Evolutionary conservation across 2,329 filamentous ascomycete species (phyloP).

Genomic region (Fusarium sp.): DNA sequence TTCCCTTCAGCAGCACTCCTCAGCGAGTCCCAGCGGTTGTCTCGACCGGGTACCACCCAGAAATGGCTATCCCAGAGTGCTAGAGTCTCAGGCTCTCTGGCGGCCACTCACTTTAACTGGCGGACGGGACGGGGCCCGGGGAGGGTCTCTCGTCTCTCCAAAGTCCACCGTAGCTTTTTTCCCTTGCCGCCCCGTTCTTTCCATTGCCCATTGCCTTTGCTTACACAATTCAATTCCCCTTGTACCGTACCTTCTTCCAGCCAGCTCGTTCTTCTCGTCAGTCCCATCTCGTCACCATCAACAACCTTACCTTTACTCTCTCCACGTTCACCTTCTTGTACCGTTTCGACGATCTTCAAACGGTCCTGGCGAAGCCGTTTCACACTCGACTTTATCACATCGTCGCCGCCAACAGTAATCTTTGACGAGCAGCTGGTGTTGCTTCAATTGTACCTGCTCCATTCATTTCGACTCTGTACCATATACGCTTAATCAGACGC

Average conservation of each 20-base stretch:
- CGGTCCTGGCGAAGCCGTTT: slow-evolving; percentile 36
- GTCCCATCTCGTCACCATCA: slow-evolving; percentile 29
- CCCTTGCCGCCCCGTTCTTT: slow-evolving; percentile 39
- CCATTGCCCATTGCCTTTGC: slow-evolving; percentile 26
- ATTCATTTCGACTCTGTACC: slow-evolving; percentile 15
- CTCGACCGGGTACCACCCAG: slow-evolving; percentile 29
- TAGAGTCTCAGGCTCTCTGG: slow-evolving; percentile 28
- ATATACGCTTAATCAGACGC: slow-evolving; percentile 8
- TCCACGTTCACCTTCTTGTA: slow-evolving; percentile 30
- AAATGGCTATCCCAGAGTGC: slow-evolving; percentile 27
- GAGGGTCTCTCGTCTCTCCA: slow-evolving; percentile 23
- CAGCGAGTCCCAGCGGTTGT: slow-evolving; percentile 36
- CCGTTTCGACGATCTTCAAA: slow-evolving; percentile 34
- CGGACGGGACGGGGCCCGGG: slow-evolving; percentile 26
- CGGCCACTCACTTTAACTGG: slow-evolving; percentile 28
- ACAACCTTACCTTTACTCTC: slow-evolving; percentile 29
- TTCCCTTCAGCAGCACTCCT: slow-evolving; percentile 37
- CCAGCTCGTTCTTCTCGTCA: slow-evolving; percentile 25
- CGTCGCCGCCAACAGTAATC: slow-evolving; percentile 7
- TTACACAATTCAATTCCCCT: slow-evolving; percentile 45
- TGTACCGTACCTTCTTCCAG: slow-evolving; percentile 21
- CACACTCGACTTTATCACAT: slow-evolving; percentile 3
- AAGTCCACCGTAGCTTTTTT: slow-evolving; percentile 46
- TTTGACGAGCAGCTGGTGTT: slow-evolving; percentile 37
- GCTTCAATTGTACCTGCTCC: slow-evolving; percentile 39